A percentile compares a stretch with the other conserved stretches of the same genome.
Evolutionary conservation across 208 protist species (phyloP).

Genomic region (Wallacemonas collosoma): DNA sequence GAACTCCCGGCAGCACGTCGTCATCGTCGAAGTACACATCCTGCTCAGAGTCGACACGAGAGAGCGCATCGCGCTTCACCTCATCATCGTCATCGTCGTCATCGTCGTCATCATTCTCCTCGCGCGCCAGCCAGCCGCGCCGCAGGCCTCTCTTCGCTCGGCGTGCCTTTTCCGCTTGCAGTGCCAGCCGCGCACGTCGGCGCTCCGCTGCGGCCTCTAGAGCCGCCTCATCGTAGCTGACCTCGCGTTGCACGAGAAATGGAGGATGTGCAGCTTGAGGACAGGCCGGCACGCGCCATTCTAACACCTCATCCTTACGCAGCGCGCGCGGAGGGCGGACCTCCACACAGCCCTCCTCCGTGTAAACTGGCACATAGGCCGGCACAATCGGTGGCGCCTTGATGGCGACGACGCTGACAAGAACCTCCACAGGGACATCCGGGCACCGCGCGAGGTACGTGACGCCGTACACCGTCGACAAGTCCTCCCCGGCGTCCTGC

Average conservation of each 20-base stretch:
- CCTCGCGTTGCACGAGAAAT: slow-evolving; percentile 39
- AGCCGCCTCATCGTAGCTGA: slow-evolving; percentile 19
- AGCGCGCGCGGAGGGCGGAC: slow-evolving; percentile 54
- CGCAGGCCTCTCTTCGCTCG: neutral
- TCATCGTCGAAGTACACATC: slow-evolving; percentile 4
- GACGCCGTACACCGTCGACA: slow-evolving; percentile 30
- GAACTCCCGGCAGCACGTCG: slow-evolving; percentile 6
- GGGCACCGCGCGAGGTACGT: slow-evolving; percentile 69
- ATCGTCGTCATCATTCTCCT: neutral
- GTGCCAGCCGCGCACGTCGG: neutral
- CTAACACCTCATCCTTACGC: slow-evolving; percentile 71
- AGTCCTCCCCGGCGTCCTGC: slow-evolving; percentile 63
- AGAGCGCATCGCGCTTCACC: neutral
- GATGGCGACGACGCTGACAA: slow-evolving; percentile 57
- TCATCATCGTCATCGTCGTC: slow-evolving; percentile 17
- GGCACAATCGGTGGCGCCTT: slow-evolving; percentile 54
- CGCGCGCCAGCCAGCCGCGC: too few species aligned
- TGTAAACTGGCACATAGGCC: slow-evolving; percentile 63
- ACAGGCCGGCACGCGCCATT: slow-evolving; percentile 61
- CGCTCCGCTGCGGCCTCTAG: slow-evolving; percentile 7
- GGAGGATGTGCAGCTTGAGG: slow-evolving; percentile 30
- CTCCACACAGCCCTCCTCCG: slow-evolving; percentile 71
- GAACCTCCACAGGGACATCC: slow-evolving; percentile 56
- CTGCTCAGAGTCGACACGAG: neutral
- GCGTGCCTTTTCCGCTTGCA: neutral